Base-by-base conservation (phyloP, 139 green algal species). In the Tetraselmis chui region DNA sequence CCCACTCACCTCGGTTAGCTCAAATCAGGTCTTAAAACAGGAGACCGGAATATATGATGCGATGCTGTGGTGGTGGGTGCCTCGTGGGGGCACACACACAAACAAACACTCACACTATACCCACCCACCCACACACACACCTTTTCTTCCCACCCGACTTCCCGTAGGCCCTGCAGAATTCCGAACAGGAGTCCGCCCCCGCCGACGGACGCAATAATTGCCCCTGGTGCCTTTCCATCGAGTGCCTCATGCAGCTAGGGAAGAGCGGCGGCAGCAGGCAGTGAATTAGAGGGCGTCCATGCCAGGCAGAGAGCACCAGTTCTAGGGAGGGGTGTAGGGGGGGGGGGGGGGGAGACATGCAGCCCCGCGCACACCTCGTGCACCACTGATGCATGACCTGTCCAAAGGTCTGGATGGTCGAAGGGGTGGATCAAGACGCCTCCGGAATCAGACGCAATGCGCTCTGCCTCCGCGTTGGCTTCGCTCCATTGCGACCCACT, bases 171-270 rank as follows among this genome's bases (percentile, higher is more conserved):
- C 32, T 75, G 59, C 2, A 86, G 45, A 18, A 86, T 75, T 31
- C 85, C 85, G 28, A 83, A 59, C 28, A 89, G 82, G 2, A 89
- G 80, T 2, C 85, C 85, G 28, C 85, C 85, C 1, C 85, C 85
- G 27, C 85, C 85, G 1, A 89, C 85, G 45, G 76, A 83, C 1
- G 80, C 81, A 22, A 86, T 30, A 30, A 89, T 79, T 1, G 79
- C 81, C 18, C 28, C 75, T 0, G 84, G 78, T 32, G 23, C 80
- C 75, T 28, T 11, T 1, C 75, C 80, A 1, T 5, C 80, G 18
- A 81, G 26, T 23, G 77, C 45, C 45, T 67, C 45, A 18, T 67
- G 45, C 11, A 67, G 5, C 45, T 67, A 18, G 11, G 45, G 45
- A n/a, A n/a, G n/a, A n/a, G n/a, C n/a, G n/a, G n/a, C n/a, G n/a